Conservation (phyloP, 345 rosid genomes). For the Dipteronia sinensis region DNA sequence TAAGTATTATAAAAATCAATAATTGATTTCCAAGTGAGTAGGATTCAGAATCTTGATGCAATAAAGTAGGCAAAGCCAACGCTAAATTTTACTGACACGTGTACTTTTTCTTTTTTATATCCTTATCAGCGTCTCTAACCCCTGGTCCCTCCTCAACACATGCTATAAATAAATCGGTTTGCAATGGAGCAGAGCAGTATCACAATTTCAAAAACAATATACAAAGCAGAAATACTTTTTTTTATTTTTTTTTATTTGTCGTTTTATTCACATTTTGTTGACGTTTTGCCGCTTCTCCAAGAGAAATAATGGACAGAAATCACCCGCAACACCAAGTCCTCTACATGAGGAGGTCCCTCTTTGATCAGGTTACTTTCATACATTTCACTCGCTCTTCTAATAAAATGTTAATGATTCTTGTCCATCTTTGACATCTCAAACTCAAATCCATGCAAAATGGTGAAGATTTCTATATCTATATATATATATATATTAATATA, state of each 20-base stretch:
- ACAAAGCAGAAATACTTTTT: not conserved
- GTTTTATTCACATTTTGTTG: not conserved
- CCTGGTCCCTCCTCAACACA: not conserved
- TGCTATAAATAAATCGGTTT: slow-evolving; percentile 10
- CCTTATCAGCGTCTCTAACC: not conserved
- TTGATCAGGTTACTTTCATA: slow-evolving; percentile 56
- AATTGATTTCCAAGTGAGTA: not conserved
- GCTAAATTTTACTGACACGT: not conserved
- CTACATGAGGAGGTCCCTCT: slow-evolving; percentile 53
- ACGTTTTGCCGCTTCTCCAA: not conserved
- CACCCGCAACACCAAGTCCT: slow-evolving; percentile 43
- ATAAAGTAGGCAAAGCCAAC: not conserved
- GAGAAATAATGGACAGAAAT: slow-evolving; percentile 26
- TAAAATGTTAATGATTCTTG: too few relatives aligned
- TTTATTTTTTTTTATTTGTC: not conserved
- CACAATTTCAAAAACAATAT: not conserved
- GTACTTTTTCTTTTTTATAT: not conserved
- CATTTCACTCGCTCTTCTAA: not conserved
- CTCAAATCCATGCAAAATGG: too few relatives aligned
- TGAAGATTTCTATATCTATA: too few relatives aligned
- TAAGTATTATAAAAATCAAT: not conserved
- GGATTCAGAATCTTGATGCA: not conserved
- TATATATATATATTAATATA: too few relatives aligned
- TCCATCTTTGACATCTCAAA: too few relatives aligned
- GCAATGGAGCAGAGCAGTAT: not conserved